These are phyloP conservation scores for Hygrocybe coccinea DNA, from an alignment of 768 basidiomycete species.

Conservation along the genomic window DNA sequence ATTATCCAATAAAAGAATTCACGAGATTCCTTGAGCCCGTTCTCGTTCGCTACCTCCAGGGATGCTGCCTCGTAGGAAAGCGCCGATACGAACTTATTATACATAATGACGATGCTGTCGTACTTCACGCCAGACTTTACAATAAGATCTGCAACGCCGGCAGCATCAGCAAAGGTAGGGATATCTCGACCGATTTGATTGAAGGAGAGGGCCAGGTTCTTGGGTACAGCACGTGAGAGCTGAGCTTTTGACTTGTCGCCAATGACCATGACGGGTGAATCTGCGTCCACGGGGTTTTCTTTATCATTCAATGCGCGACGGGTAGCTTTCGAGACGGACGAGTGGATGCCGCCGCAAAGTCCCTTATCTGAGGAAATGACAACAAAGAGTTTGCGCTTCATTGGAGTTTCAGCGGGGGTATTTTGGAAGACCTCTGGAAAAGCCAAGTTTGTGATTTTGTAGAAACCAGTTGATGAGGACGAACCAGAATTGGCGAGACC, in stretches of 20 bases:
- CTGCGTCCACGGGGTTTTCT: constrained; percentile 43
- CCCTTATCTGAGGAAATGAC: constrained; percentile 98
- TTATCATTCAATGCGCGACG: constrained; percentile 62
- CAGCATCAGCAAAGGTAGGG: constrained; percentile 95
- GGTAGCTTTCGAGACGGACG: constrained; percentile 87
- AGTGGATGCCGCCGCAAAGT: constrained; percentile 99
- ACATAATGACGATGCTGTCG: constrained; percentile 75
- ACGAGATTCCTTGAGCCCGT: constrained; percentile 78
- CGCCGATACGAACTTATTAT: constrained; percentile 85
- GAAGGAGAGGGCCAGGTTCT: constrained; percentile 80
- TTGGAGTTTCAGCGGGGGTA: constrained; percentile 59
- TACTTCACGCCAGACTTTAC: constrained; percentile 79
- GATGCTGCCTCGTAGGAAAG: constrained; percentile 81
- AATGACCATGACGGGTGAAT: constrained; percentile 76
- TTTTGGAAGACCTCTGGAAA: constrained; percentile 81
- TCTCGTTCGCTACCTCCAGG: constrained; percentile 76
- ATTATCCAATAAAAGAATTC: constrained; percentile 27
- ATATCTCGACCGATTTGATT: constrained; percentile 98
- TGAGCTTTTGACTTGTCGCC: constrained; percentile 98
- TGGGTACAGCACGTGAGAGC: constrained; percentile 58
- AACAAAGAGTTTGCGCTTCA: constrained; percentile 81
- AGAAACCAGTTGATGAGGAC: constrained; percentile 22
- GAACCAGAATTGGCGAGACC: constrained; percentile 86
- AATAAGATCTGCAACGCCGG: constrained; percentile 89
- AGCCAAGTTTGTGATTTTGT: constrained; percentile 2